Percentiles rank a stretch among this genome's conserved stretches.
Evolutionary conservation across 2,329 filamentous ascomycete species (phyloP).

Genomic region (Hypoxylon sp.): DNA sequence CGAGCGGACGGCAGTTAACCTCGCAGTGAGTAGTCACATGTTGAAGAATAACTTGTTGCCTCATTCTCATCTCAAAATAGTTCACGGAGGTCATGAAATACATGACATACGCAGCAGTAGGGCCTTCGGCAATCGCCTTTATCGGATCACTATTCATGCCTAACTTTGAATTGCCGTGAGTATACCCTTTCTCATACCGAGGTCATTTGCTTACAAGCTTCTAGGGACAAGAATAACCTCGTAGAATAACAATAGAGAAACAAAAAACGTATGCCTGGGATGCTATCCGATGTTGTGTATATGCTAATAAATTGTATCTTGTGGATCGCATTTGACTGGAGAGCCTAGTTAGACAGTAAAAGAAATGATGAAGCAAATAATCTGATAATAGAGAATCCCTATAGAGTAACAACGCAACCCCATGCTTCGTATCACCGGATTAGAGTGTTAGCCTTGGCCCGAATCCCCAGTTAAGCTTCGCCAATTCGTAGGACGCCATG

Average conservation of each 20-base stretch:
- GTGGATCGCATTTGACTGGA: background rate
- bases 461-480: constrained; percentile 34
- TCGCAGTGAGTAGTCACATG: constrained; percentile 53
- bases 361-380: background rate
- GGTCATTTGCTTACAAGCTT: constrained; percentile 13
- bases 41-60: too few species aligned
- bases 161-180: constrained; percentile 46
- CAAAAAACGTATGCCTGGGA: background rate
- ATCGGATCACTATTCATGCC: constrained; percentile 47
- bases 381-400: background rate
- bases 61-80: constrained; percentile 30
- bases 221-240: constrained; percentile 42
- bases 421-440: constrained; percentile 1
- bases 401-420: background rate
- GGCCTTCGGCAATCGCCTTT: constrained; percentile 42
- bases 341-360: background rate
- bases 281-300: background rate
- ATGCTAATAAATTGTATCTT: background rate
- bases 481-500: constrained; percentile 34
- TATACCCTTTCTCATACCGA: background rate
- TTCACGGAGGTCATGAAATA: constrained; percentile 51
- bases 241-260: constrained; percentile 23
- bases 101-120: constrained; percentile 51
- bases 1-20: constrained; percentile 60
- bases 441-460: constrained; percentile 8